A percentile compares a stretch with the other conserved stretches of the same genome.
Conservation (phyloP, 202 grass and related monocot species). For the Digitaria exilis region DNA sequence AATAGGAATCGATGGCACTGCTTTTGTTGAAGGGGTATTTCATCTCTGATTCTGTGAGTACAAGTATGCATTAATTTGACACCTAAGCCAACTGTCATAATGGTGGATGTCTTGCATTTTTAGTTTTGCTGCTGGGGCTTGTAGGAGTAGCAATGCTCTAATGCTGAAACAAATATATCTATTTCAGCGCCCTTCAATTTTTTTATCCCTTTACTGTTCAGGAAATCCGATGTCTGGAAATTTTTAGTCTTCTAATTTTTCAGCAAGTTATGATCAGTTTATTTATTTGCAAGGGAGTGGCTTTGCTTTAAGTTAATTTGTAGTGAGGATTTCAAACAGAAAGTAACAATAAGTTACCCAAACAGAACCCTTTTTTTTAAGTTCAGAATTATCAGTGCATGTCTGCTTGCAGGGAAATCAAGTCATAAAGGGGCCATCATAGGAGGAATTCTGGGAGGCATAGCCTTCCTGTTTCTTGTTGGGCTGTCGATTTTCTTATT, state of each 20-base stretch:
- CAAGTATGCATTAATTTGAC: background rate
- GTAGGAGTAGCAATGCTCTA: background rate
- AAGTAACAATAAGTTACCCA: background rate
- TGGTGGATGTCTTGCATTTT: background rate
- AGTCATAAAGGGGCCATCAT: conserved; percentile 54
- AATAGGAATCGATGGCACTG: background rate
- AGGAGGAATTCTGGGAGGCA: conserved; percentile 62
- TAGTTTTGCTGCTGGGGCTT: background rate
- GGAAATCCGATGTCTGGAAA: background rate
- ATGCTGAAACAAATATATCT: background rate
- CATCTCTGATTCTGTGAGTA: background rate
- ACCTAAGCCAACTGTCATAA: background rate
- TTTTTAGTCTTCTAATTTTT: background rate
- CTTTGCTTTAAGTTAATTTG: conserved; percentile 16
- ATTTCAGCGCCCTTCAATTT: background rate
- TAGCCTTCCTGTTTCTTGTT: conserved; percentile 50
- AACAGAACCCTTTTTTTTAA: background rate
- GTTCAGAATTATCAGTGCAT: conserved; percentile 25
- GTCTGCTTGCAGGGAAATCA: conserved; percentile 56
- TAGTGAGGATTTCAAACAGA: background rate
- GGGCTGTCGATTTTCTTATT: conserved; percentile 50
- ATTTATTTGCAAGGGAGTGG: background rate
- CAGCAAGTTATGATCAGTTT: conserved; percentile 8
- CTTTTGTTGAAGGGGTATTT: conserved; percentile 13
- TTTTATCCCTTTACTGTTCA: background rate